Base-by-base conservation (phyloP, 2,329 filamentous ascomycete species). In the Nectriaceae sp. region DNA sequence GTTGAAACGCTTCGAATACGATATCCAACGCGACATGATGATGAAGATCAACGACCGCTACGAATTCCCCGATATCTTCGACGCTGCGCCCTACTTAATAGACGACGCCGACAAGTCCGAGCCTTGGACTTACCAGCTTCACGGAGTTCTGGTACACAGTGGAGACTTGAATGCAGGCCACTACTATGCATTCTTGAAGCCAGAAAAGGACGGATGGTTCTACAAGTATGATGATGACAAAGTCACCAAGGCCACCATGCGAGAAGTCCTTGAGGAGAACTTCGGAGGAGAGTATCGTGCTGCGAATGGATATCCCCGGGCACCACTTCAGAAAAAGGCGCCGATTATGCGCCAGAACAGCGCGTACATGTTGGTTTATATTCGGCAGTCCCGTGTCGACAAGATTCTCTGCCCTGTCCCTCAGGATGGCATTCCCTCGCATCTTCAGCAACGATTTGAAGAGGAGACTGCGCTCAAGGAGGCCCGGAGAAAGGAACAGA, bases 351-450 rank as follows among this genome's bases (percentile, higher is more conserved):
- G 84, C 45, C 82, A 84, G 52, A 87, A 85, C 70, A 99, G 92
- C 68, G 95, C 94, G 4, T 99, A 99, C 76, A 99, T 99, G 94
- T 73, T 99, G 76, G 95, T 99, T 2, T 99, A 99, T 65, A 90
- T 99, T 56, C 87, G 94, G 39, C 89, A 96, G 67, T 88, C 87
- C 43, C 83, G 87, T 47, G 72, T 96, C n/a, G 89, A 96, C 63
- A 80, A 89, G 56, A 86, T 97, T 40, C 78, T 99, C 44, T 83
- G 87, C 36, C 82, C 85, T 0, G 88, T 94, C 31, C 79, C 82
- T n/a, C 79, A 87, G 55, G 80, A 88, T 2, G 87, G 96, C 61
- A 89, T 91, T 15, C 95, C 94, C 3, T 67, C 77, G 44, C 92
- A 97, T 72, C 82, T 97, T 43, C 86, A 90, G 63, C 78, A 80